Conservation (phyloP, 441 rosid species). For the Lepidium campestre region DNA sequence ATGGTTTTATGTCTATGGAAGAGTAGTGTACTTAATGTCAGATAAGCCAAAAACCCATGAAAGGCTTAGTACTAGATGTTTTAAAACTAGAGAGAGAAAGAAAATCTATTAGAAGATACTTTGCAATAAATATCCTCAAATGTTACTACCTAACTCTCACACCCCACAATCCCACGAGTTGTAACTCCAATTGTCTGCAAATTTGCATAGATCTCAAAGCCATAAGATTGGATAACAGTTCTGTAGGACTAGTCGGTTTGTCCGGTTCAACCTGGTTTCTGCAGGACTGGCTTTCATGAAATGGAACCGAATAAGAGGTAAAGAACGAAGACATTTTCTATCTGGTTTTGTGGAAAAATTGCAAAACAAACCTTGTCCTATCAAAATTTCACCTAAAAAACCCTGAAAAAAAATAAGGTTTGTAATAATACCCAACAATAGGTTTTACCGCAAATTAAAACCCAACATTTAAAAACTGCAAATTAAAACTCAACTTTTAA, state of each 20-base stretch:
- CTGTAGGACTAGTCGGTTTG: background rate
- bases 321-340: background rate
- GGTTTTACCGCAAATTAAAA: too few relatives aligned
- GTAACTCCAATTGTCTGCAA: slow-evolving; percentile 6
- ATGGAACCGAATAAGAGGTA: background rate
- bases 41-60: slow-evolving; percentile 21
- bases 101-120: slow-evolving; percentile 13
- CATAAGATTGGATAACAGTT: background rate
- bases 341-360: background rate
- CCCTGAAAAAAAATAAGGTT: too few relatives aligned
- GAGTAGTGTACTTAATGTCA: slow-evolving; percentile 8
- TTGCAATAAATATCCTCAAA: slow-evolving; percentile 2
- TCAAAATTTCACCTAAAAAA: too few relatives aligned
- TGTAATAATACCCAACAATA: too few relatives aligned
- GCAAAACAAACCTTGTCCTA: too few relatives aligned
- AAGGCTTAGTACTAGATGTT: slow-evolving; percentile 2
- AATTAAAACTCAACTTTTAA: too few relatives aligned
- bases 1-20: slow-evolving; percentile 16
- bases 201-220: background rate
- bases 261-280: background rate
- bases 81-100: background rate
- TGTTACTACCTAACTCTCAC: slow-evolving; percentile 14
- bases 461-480: too few relatives aligned
- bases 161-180: slow-evolving; percentile 5
- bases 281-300: background rate